phyloP scores from a whole-genome alignment of 768 basidiomycete species.

The Mrakia blollopis region DNA sequence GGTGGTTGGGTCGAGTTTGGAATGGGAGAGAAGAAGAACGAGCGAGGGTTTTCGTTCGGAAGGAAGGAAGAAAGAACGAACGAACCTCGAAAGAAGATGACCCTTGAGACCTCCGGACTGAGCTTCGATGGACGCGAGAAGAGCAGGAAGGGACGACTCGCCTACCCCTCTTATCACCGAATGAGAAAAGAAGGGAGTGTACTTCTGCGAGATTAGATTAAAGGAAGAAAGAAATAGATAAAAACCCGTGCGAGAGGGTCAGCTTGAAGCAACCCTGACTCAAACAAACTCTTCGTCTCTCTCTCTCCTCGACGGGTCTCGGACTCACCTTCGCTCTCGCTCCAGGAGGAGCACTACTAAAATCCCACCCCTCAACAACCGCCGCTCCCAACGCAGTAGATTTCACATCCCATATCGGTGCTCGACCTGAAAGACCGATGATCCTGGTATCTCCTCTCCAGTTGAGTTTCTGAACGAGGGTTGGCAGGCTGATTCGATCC shows the following conservation, averaged over 20 bases:
- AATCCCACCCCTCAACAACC: conserved; percentile 12
- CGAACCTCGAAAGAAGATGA: neutral
- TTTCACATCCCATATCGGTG: conserved; percentile 47
- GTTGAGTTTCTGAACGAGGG: conserved; percentile 52
- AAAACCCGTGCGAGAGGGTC: neutral
- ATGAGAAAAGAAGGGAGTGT: conserved; percentile 27
- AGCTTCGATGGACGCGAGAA: conserved; percentile 13
- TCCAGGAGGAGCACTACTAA: neutral
- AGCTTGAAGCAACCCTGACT: neutral
- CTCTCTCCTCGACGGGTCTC: too few relatives aligned
- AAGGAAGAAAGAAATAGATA: too few relatives aligned
- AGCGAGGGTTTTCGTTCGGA: too few relatives aligned
- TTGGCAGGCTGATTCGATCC: conserved; percentile 49
- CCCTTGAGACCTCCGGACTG: conserved; percentile 22
- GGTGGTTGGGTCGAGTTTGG: too few relatives aligned
- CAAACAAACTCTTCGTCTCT: too few relatives aligned
- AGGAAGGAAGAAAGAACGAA: too few relatives aligned
- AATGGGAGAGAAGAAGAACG: neutral
- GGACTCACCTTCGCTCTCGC: conserved; percentile 2
- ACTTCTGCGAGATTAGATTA: neutral
- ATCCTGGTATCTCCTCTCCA: conserved; percentile 56
- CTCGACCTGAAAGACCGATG: conserved; percentile 55
- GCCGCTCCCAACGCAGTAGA: neutral
- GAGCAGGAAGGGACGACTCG: neutral
- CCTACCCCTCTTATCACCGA: conserved; percentile 20